Evolutionary conservation across 1,139 yeast species (phyloP), one percentile per base, ranked within the genome.

Genomic region (Candida albicans): DNA sequence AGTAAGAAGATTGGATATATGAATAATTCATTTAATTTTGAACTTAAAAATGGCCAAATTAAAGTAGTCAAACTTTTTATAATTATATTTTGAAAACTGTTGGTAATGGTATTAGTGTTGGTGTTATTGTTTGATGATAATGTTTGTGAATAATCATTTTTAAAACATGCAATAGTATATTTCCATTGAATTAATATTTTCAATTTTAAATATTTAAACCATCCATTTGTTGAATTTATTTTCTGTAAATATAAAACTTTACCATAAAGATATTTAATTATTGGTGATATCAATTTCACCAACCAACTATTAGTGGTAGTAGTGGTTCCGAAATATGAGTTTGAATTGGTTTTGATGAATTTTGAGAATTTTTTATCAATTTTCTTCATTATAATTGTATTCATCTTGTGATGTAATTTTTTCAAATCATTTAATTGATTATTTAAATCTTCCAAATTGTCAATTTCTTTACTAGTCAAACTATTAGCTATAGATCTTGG

Each of bases 41-140:
- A 62, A 10, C 74, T 61, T 10, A 67, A 24, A 44, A 61, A 68
- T 14, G 79, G 78, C 78, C 78, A 73, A 35, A 64, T 22, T 8
- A 68, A 39, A 0, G 77, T 69, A 4, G 75, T 64, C 12, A 70
- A 43, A 9, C 59, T 50, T 31, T 64, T 53, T 15, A 71, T 49
- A 2, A 68, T 55, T 5, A 56, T 50, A 12, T 73, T 68, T 13
- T 53, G 56, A 30, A n/a, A n/a, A n/a, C n/a, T n/a, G n/a, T n/a
- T n/a, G n/a, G n/a, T n/a, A n/a, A n/a, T n/a, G n/a, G n/a, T n/a
- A n/a, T n/a, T n/a, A n/a, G n/a, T n/a, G n/a, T n/a, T 51, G 42
- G 5, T 3, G 5, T 4, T 18, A 18, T 18, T 18, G 22, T 18
- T 18, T 18, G 22, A 18, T 1, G 61, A 44, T 10, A 67, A 52